A percentile compares a stretch with the other conserved stretches of the same genome.
Evolutionary conservation across 371 early-diverging fungal genomes (phyloP).

Genomic region (Apophysomyces sp.): DNA sequence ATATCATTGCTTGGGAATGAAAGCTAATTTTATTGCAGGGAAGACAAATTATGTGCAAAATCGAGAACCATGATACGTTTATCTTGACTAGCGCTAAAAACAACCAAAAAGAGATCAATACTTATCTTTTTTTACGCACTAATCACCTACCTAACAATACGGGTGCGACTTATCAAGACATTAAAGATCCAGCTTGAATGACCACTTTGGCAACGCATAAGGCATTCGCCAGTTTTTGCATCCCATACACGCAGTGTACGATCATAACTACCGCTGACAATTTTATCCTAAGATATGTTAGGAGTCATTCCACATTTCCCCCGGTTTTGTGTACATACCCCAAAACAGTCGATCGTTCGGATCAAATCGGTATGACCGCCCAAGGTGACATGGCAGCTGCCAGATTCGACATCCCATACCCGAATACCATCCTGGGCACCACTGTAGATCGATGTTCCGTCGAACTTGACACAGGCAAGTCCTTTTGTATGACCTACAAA

Average conservation of each 20-base stretch:
- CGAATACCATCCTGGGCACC: constrained; percentile 92
- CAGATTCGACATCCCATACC: constrained; percentile 91
- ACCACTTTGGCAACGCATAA: constrained; percentile 68
- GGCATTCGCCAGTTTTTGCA: constrained; percentile 34
- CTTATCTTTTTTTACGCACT: background rate
- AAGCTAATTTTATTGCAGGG: background rate
- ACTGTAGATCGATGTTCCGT: constrained; percentile 81
- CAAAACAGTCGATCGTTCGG: constrained; percentile 79
- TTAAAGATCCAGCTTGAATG: constrained; percentile 93
- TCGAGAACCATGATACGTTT: constrained; percentile 76
- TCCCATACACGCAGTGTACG: constrained; percentile 96
- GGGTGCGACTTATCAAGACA: constrained; percentile 73
- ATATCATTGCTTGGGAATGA: background rate
- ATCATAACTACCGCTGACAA: constrained; percentile 75
- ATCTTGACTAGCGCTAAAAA: constrained; percentile 55
- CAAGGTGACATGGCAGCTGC: constrained; percentile 70
- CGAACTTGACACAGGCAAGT: constrained; percentile 90
- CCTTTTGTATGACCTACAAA: constrained; percentile 81
- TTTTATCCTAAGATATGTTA: constrained; percentile 46
- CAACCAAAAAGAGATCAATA: background rate
- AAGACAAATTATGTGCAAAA: constrained; percentile 35
- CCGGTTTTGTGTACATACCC: constrained; percentile 63
- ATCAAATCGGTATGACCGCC: constrained; percentile 91
- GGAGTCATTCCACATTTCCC: constrained; percentile 73
- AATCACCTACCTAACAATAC: constrained; percentile 64